These are phyloP conservation scores for Desmodesmus armatus DNA, from an alignment of 139 green algal genomes.

Conservation along the genomic window DNA sequence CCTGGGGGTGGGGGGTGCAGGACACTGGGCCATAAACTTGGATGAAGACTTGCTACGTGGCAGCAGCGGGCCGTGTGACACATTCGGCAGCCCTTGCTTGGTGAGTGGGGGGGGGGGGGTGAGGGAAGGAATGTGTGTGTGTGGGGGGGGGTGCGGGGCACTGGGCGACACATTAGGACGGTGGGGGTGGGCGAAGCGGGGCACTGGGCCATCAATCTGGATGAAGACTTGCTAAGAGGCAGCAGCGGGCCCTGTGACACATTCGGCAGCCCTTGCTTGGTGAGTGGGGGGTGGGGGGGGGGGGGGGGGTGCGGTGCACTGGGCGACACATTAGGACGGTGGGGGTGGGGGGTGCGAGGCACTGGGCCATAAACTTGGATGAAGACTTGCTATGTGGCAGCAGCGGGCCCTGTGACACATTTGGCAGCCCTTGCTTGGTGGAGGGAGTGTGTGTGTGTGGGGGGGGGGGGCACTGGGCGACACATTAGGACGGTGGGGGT, in stretches of 20 bases:
- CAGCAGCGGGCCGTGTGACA: slow-evolving; percentile 72
- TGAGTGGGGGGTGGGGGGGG: no score
- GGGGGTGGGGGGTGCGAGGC: slow-evolving; percentile 71
- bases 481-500: no score
- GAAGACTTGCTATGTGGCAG: slow-evolving; percentile 78
- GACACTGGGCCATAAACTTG: slow-evolving; percentile 80
- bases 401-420: slow-evolving; percentile 74
- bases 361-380: slow-evolving; percentile 81
- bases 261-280: slow-evolving; percentile 74
- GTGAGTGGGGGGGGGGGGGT: slow-evolving; percentile 69
- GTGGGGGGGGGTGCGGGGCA: no score
- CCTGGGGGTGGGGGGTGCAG: slow-evolving; percentile 74
- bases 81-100: slow-evolving; percentile 77
- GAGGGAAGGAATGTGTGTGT: no score
- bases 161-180: no score
- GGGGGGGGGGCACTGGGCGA: no score
- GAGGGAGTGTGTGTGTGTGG: no score
- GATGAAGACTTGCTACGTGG: slow-evolving; percentile 82
- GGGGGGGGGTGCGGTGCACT: no score
- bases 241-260: slow-evolving; percentile 75
- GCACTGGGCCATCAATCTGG: slow-evolving; percentile 80
- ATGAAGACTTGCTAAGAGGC: slow-evolving; percentile 80
- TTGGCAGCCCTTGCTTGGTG: slow-evolving; percentile 71
- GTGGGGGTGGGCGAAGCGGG: slow-evolving; percentile 78
- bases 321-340: no score